Evolutionary conservation across 1,284 basidiomycete genomes (phyloP).

Genomic region (Sporisorium reilianum): DNA sequence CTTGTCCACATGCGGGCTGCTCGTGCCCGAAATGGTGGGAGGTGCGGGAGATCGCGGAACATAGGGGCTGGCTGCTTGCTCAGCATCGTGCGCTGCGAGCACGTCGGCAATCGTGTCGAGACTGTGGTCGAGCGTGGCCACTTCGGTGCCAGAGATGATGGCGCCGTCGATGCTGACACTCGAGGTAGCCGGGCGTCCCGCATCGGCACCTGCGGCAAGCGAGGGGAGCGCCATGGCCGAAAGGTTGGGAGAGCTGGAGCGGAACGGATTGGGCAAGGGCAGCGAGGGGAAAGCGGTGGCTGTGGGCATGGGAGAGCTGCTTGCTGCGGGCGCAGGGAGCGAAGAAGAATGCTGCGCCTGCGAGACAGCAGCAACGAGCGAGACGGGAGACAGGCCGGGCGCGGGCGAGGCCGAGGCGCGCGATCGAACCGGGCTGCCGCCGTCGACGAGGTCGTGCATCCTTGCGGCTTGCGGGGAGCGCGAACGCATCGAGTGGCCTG

Average conservation of each 20-base stretch:
- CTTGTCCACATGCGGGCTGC: slow-evolving; percentile 37
- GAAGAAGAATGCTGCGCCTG: slow-evolving; percentile 24
- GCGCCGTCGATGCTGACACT: slow-evolving; percentile 68
- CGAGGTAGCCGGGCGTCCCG: slow-evolving; percentile 44
- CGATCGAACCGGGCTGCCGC: slow-evolving; percentile 44
- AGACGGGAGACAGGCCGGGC: slow-evolving; percentile 29
- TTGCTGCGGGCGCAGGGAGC: slow-evolving; percentile 10
- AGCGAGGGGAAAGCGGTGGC: slow-evolving; percentile 60
- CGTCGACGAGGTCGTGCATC: slow-evolving; percentile 25
- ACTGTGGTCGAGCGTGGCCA: slow-evolving; percentile 56
- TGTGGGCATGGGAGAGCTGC: slow-evolving; percentile 42
- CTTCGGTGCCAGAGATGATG: slow-evolving; percentile 59
- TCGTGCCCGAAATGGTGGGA: slow-evolving; percentile 22
- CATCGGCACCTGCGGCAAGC: slow-evolving; percentile 38
- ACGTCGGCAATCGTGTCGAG: slow-evolving; percentile 63
- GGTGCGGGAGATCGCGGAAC: slow-evolving; percentile 43
- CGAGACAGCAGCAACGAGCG: slow-evolving; percentile 37
- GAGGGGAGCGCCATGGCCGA: slow-evolving; percentile 48
- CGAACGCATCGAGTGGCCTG: slow-evolving; percentile 42
- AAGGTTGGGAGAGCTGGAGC: slow-evolving; percentile 53
- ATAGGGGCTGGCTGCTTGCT: slow-evolving; percentile 52
- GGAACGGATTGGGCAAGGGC: slow-evolving; percentile 60
- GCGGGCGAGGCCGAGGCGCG: slow-evolving; percentile 36
- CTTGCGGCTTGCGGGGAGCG: slow-evolving; percentile 42
- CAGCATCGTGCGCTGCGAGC: slow-evolving; percentile 45